Evolutionary conservation across 2,329 filamentous ascomycete species (phyloP), one percentile per base, ranked within the genome.

Genomic region (Nemania diffusa): DNA sequence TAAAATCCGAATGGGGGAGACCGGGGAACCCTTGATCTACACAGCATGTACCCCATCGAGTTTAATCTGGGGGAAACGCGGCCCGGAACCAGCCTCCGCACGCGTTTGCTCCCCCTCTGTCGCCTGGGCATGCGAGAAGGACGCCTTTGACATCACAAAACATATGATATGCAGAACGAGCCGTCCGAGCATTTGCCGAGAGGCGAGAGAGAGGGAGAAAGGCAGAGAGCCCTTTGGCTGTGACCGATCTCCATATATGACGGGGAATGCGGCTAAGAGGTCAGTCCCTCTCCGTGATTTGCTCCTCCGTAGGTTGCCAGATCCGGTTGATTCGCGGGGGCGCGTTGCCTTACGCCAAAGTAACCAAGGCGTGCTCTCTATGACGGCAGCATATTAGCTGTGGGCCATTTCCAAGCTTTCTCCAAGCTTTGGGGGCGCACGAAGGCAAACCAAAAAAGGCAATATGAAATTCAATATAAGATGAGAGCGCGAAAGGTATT

Each of bases 21-120:
- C 42, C n/a, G 24, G 4, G 50, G 17, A 9, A 7, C 13, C 53
- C 32, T 48, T 34, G 63, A 64, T 65, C 63, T 58, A 42, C 61
- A 56, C 32, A 34, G 29, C 15, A 46, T 46, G 40, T 20, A 8
- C 60, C 61, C 42, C 29, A 53, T 69, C 34, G 32, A 66, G 71
- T 70, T 75, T 74, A 74, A 75, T 73, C 62, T 71, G 56, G 68
- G 67, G 73, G 70, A 73, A 74, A 73, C 70, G 55, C 73, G 73
- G 74, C 50, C 72, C 74, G 74, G 73, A 70, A 69, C 55, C 48
- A 66, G 20, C 55, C 60, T 63, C 57, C 52, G 57, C 64, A 66
- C 61, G 27, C 40, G 48, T 55, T 68, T 3, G 13, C 32, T 20
- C 27, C 44, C 37, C 46, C 50, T 61, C 58, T 57, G 42, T 26